Evolutionary conservation across 1,139 yeast species (phyloP).

Genomic region (Pichia sp.): DNA sequence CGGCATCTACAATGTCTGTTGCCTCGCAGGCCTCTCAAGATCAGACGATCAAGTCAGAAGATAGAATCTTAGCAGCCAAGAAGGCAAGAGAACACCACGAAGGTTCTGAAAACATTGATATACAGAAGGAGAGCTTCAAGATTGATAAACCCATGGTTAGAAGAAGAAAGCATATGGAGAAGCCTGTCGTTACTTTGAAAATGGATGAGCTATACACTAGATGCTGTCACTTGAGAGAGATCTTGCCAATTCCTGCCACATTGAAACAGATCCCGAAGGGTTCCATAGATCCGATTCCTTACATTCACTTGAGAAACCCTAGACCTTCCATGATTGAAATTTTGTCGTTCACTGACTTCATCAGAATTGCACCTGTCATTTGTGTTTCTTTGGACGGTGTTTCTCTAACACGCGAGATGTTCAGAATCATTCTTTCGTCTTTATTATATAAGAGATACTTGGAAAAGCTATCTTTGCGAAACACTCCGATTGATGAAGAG

Average conservation of each 20-base stretch:
- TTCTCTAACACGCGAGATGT: constrained; percentile 57
- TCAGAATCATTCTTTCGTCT: constrained; percentile 57
- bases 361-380: constrained; percentile 67
- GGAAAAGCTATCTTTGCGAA: constrained; percentile 65
- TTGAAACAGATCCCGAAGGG: constrained; percentile 71
- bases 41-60: constrained; percentile 29
- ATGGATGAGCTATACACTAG: constrained; percentile 78
- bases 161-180: constrained; percentile 41
- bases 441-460: constrained; percentile 56
- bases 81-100: constrained; percentile 26
- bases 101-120: constrained; percentile 18
- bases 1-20: constrained; percentile 14
- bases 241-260: constrained; percentile 89
- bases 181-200: constrained; percentile 42
- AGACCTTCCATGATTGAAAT: constrained; percentile 71
- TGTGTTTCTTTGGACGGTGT: constrained; percentile 73
- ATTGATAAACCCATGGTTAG: constrained; percentile 52
- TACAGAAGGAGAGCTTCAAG: constrained; percentile 31
- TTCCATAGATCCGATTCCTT: constrained; percentile 62
- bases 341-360: constrained; percentile 69
- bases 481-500: constrained; percentile 60
- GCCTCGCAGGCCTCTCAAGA: constrained; percentile 24
- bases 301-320: constrained; percentile 65
- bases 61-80: constrained; percentile 29
- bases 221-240: constrained; percentile 90